Percentiles rank a stretch among this genome's conserved stretches.
Evolutionary conservation across 768 basidiomycete genomes (phyloP).

Genomic region (Butyriboletus loyo): DNA sequence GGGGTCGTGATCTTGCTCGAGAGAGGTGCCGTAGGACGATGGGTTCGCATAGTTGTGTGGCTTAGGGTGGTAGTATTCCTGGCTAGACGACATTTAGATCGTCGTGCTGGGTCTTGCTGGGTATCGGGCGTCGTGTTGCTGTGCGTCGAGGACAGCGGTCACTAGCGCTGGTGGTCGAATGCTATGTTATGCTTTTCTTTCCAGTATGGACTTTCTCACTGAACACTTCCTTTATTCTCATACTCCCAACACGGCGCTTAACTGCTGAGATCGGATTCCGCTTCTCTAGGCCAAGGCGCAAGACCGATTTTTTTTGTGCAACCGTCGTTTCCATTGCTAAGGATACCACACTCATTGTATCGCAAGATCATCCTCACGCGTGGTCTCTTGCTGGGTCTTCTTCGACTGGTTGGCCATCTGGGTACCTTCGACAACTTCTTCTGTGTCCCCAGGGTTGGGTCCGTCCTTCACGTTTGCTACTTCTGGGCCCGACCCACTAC

Average conservation of each 20-base stretch:
- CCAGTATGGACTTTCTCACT: background rate
- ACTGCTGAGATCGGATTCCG: background rate
- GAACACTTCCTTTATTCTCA: background rate
- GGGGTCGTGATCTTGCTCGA: conserved; percentile 32
- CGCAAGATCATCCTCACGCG: background rate
- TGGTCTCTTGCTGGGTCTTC: background rate
- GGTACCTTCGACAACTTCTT: background rate
- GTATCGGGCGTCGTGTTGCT: conserved; percentile 14
- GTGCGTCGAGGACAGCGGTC: background rate
- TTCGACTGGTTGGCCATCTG: background rate
- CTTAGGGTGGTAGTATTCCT: conserved; percentile 22
- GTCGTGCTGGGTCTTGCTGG: conserved; percentile 6
- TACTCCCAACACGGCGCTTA: conserved; percentile 3
- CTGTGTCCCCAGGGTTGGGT: background rate
- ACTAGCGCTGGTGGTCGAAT: conserved; percentile 6
- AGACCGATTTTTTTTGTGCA: background rate
- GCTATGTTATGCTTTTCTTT: background rate
- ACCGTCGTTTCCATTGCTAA: background rate
- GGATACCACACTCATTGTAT: background rate
- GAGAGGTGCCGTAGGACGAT: background rate
- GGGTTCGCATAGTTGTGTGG: conserved; percentile 16
- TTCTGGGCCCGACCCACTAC: background rate
- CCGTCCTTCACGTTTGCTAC: background rate
- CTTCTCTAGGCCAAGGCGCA: background rate
- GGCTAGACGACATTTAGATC: conserved; percentile 23